Evolutionary conservation across 345 rosid species (phyloP).

Genomic region (Mallotus nudiflorus): DNA sequence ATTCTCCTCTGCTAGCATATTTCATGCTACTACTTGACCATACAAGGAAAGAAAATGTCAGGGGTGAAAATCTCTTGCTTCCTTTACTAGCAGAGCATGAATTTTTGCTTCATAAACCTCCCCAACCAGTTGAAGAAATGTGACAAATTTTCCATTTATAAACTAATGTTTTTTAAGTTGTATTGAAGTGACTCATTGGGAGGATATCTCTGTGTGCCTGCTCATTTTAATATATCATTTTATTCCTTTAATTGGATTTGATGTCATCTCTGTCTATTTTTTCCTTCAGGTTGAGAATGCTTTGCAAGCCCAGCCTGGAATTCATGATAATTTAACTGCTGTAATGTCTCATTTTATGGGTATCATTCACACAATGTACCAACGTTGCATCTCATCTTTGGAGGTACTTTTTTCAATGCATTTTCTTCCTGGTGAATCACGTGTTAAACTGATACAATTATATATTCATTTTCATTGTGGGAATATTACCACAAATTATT

Average conservation of each 20-base stretch:
- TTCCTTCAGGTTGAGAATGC: conserved; percentile 69
- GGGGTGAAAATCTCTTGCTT: not conserved
- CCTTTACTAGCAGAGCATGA: not conserved
- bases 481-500: not conserved
- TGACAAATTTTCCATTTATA: not conserved
- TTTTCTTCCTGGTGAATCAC: not conserved
- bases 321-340: conserved; percentile 52
- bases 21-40: not conserved
- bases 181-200: not conserved
- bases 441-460: not conserved
- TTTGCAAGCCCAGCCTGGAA: conserved; percentile 60
- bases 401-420: conserved; percentile 50
- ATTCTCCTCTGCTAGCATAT: too few relatives aligned
- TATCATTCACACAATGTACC: conserved; percentile 80
- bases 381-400: conserved; percentile 71
- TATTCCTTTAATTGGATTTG: not conserved
- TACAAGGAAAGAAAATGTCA: not conserved
- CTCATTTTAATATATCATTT: not conserved
- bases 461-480: not conserved
- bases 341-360: conserved; percentile 68
- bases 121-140: not conserved
- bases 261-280: not conserved
- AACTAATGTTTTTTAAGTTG: not conserved
- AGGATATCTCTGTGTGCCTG: not conserved
- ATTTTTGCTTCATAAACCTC: not conserved